phyloP scores from a whole-genome alignment of 2,329 filamentous ascomycete genomes.

The Phyllosticta capitalensis region DNA sequence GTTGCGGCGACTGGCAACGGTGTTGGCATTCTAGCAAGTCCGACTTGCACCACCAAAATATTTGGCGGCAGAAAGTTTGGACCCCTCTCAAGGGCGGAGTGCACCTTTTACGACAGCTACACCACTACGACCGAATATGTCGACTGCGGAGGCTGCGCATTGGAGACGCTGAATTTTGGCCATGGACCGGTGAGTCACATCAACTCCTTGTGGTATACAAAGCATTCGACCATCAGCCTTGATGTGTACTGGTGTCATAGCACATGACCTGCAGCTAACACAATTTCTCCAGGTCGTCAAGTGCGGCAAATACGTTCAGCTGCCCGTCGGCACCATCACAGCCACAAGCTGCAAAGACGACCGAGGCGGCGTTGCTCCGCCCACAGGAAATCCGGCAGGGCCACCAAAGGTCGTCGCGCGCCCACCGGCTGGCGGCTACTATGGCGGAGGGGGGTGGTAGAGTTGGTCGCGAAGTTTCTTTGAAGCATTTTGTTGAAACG shows the following conservation, averaged over 20 bases:
- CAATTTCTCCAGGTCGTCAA: not conserved
- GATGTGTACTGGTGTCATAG: too few species aligned
- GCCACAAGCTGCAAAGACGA: not conserved
- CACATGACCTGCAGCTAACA: not conserved
- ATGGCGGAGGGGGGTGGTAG: not conserved
- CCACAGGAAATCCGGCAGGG: not conserved
- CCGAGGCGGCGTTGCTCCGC: not conserved
- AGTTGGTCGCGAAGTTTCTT: too few species aligned
- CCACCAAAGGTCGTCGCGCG: not conserved
- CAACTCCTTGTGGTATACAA: not conserved
- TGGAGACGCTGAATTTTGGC: conserved; percentile 16
- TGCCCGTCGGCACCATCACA: conserved; percentile 3
- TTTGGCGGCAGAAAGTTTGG: not conserved
- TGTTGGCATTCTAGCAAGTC: not conserved
- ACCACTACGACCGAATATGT: conserved; percentile 19
- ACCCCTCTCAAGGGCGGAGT: conserved; percentile 16
- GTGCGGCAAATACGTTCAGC: not conserved
- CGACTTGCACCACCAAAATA: conserved; percentile 1
- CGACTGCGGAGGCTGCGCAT: conserved; percentile 20
- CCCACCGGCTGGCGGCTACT: not conserved
- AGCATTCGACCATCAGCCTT: not conserved
- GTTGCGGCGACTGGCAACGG: not conserved
- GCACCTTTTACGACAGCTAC: conserved; percentile 19
- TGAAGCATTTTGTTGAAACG: too few species aligned
- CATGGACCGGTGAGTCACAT: conserved; percentile 17